Base-by-base conservation (phyloP, 2,329 filamentous ascomycete genomes). In the Trichoderma hamatum region DNA sequence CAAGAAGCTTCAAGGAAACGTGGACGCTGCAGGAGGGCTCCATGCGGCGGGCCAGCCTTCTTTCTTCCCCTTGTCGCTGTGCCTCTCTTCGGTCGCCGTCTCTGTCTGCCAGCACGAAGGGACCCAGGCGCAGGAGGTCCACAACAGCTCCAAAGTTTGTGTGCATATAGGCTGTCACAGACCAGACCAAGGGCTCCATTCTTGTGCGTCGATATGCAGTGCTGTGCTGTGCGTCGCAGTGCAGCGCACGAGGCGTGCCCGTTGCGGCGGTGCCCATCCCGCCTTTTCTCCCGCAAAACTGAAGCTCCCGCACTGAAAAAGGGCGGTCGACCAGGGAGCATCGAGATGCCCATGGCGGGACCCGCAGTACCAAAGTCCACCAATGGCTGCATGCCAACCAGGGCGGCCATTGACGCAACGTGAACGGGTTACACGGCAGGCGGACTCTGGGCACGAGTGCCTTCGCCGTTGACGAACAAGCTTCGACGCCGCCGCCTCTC, bases 241-340 rank as follows among this genome's bases (percentile, higher is more conserved):
- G 65, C 65, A 61, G 56, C 55, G 55, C 65, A 67, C 65, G 62
- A 69, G 68, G 68, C 54, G 62, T 54, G 68, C 55, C 61, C 61
- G 46, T 54, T 60, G 61, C 59, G 62, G 62, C 63, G 63, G 62
- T 60, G 68, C 54, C 68, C 65, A 67, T 68, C 62, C 71, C 71
- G 71, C 71, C 71, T 70, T 72, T 72, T 72, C 71, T 68, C 68
- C 71, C 65, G 71, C 71, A 68, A 72, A 71, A 68, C 26, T 49
- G 67, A 59, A 63, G 65, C 62, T 68, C 34, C 56, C 62, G 61
- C 70, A 72, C 61, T 55, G 43, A 59, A 67, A 72, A 72, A 70
- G 70, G 71, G 71, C 71, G 71, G 71, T 69, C 70, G 69, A 59
- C 70, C 59, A 59, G 68, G 68, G 68, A 49, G 55, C 19, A 26